These are phyloP conservation scores for Alternaria sp. DNA, from an alignment of 2,329 filamentous ascomycete species.

Conservation along the genomic window DNA sequence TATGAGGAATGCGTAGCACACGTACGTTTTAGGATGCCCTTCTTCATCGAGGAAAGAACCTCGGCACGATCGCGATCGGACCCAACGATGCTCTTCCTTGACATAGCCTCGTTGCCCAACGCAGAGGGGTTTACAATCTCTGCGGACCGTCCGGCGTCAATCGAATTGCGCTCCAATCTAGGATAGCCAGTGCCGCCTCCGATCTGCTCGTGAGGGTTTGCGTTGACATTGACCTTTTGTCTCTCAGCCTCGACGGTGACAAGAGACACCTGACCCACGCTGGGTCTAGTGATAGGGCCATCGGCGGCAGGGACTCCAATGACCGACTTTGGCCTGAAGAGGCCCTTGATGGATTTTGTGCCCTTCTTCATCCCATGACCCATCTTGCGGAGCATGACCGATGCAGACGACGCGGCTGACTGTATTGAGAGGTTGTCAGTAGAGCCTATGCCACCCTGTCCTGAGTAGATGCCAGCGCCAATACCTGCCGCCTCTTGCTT, in stretches of 20 bases:
- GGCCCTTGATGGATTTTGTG: constrained; percentile 84
- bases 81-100: constrained; percentile 87
- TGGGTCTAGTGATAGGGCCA: constrained; percentile 67
- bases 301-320: constrained; percentile 79
- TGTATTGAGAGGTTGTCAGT: constrained; percentile 94
- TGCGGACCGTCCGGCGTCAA: constrained; percentile 68
- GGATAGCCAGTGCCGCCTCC: constrained; percentile 82
- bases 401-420: constrained; percentile 87
- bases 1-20: background rate
- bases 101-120: constrained; percentile 54
- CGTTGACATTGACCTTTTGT: constrained; percentile 79
- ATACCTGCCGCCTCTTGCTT: constrained; percentile 92
- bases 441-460: constrained; percentile 85
- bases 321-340: constrained; percentile 94
- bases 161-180: constrained; percentile 80
- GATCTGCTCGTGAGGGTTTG: constrained; percentile 69
- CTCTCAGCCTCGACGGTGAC: constrained; percentile 94
- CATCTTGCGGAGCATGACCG: constrained; percentile 98
- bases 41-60: constrained; percentile 88
- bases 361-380: constrained; percentile 97
- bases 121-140: constrained; percentile 46
- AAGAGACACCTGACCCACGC: constrained; percentile 88
- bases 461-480: constrained; percentile 91
- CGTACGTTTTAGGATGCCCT: constrained; percentile 93
- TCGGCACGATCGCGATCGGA: constrained; percentile 90